Base-by-base conservation (phyloP, 2,329 filamentous ascomycete species). In the Ophiostoma australiae region DNA sequence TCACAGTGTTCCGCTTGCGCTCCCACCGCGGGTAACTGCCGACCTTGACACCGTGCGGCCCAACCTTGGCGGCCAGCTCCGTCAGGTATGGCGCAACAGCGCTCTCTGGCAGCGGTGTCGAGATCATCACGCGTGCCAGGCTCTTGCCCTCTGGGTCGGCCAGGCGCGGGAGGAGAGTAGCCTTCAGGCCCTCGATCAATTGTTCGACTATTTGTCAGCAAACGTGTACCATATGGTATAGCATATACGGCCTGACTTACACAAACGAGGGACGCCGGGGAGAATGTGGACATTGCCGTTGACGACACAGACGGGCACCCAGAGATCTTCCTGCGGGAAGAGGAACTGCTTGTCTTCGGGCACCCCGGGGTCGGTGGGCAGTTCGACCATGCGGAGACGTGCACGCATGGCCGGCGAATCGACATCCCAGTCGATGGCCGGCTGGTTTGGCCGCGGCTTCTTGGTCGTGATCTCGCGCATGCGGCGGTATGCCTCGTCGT, bases 1-100 rank as follows among this genome's bases (percentile, higher is more conserved):
- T 97, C 67, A 98, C 93, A 0, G 93, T 95, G 80, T 98, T 98
- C 74, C 85, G 85, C 76, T 88, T 88, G 84, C 92, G 94, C 5
- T 91, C 92, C 93, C 94, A 97, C 70, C 93, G 85, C 48, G 95
- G 95, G 80, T 99, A 98, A 80, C 92, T 97, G 67, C 95, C 95
- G 20, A 98, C 93, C 82, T 98, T 98, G 76, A 98, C 86, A 3
- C 93, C 93, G 76, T 86, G 88, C 0, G 88, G 82, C 78, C 89
- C 90, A 31, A 94, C 91, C 78, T 87, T 87, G 37, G 83, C 85
- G 4, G 94, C 92, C 73, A 98, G 82, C 74, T 92, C 86, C 0
- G 93, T 94, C 76, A 99, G 83, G 78, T 92, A 97, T 23, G 84
- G 87, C 15, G 95, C 94, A 41, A 97, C 89, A 23, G 86, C 86